phyloP scores from a whole-genome alignment of 2,329 filamentous ascomycete species.

The Exophiala oligosperma region DNA sequence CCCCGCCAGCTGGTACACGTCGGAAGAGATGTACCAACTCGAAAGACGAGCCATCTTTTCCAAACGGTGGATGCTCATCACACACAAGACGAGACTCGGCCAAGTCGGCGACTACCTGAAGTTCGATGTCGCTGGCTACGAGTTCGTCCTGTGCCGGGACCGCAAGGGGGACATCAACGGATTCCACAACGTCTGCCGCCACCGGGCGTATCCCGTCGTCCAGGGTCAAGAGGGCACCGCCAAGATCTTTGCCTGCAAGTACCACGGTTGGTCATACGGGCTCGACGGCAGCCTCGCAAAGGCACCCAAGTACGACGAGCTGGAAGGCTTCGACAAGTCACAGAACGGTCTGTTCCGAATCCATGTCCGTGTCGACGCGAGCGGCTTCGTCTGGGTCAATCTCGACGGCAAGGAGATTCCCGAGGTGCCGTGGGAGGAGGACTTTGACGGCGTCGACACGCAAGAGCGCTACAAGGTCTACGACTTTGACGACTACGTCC shows the following conservation, averaged over 20 bases:
- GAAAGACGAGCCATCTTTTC: slow-evolving; percentile 52
- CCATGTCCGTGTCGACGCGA: slow-evolving; percentile 24
- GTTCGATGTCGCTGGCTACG: slow-evolving; percentile 46
- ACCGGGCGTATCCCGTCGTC: slow-evolving; percentile 59
- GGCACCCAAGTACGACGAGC: slow-evolving; percentile 59
- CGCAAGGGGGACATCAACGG: slow-evolving; percentile 55
- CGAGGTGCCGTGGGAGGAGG: slow-evolving; percentile 24
- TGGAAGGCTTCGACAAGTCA: slow-evolving; percentile 58
- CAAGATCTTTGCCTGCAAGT: slow-evolving; percentile 58
- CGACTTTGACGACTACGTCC: slow-evolving; percentile 55
- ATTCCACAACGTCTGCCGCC: slow-evolving; percentile 65
- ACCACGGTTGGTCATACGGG: slow-evolving; percentile 65
- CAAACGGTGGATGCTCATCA: slow-evolving; percentile 48
- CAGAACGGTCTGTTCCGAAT: slow-evolving; percentile 54
- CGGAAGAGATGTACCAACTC: slow-evolving; percentile 49
- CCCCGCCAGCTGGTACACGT: slow-evolving; percentile 56
- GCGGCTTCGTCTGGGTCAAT: slow-evolving; percentile 29
- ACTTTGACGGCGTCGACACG: slow-evolving; percentile 38
- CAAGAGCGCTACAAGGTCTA: slow-evolving; percentile 50
- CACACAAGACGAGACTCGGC: slow-evolving; percentile 46
- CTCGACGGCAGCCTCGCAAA: slow-evolving; percentile 60
- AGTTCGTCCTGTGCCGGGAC: slow-evolving; percentile 55
- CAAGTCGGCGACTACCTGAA: slow-evolving; percentile 46
- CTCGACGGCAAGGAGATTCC: slow-evolving; percentile 19
- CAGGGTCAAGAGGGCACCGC: slow-evolving; percentile 24